These are phyloP conservation scores for Hypoxylon lienhwacheense DNA, from an alignment of 495 filamentous ascomycete genomes.

Conservation along the genomic window DNA sequence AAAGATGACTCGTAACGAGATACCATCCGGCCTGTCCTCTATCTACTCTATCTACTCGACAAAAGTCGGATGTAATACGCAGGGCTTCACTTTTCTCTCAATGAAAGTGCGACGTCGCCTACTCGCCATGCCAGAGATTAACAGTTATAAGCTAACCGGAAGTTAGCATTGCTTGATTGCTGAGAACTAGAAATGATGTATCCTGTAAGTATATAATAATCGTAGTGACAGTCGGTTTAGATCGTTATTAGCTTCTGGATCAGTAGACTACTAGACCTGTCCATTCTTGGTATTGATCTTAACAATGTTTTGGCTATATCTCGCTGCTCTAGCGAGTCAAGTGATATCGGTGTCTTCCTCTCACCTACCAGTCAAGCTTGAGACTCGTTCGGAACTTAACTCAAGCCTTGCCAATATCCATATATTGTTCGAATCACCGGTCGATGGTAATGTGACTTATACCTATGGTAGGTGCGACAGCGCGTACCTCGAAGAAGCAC, in stretches of 20 bases:
- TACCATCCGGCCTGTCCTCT: constrained; percentile 12
- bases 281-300: background rate
- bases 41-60: constrained; percentile 6
- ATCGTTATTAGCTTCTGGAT: background rate
- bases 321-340: constrained; percentile 24
- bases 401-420: constrained; percentile 52
- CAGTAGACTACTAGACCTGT: background rate
- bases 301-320: constrained; percentile 24
- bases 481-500: constrained; percentile 25
- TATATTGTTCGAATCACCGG: constrained; percentile 33
- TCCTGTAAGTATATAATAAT: constrained; percentile 16
- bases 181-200: background rate
- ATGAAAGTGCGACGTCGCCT: constrained; percentile 10
- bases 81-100: constrained; percentile 1
- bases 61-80: constrained; percentile 2
- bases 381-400: constrained; percentile 41
- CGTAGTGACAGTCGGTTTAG: constrained; percentile 2
- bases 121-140: background rate
- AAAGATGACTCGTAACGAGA: constrained; percentile 3
- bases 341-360: constrained; percentile 9
- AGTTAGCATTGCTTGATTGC: background rate
- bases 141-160: background rate
- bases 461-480: constrained; percentile 47
- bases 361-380: constrained; percentile 41
- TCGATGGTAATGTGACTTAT: constrained; percentile 40